These are phyloP conservation scores for Mycena rosella DNA, from an alignment of 768 basidiomycete genomes.

Conservation along the genomic window DNA sequence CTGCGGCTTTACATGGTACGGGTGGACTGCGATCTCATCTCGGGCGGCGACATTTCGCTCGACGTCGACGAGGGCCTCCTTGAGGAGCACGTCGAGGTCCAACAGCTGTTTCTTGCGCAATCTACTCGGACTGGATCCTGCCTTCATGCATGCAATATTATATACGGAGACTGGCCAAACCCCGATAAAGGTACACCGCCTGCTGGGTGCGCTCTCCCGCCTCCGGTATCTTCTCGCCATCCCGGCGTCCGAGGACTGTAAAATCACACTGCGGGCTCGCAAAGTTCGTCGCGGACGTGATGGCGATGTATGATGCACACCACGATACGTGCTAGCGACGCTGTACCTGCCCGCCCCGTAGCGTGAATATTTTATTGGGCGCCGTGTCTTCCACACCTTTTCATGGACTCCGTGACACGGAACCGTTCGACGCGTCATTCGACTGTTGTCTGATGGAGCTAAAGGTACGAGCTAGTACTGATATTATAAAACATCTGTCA, in stretches of 20 bases:
- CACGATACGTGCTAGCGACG: background rate
- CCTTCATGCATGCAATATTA: constrained; percentile 11
- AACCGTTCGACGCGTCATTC: too few species aligned
- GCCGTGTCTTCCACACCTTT: too few species aligned
- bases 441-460: too few species aligned
- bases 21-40: constrained; percentile 20
- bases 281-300: constrained; percentile 10
- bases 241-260: background rate
- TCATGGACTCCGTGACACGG: background rate
- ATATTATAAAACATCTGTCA: too few species aligned
- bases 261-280: background rate
- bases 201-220: constrained; percentile 6
- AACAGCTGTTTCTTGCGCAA: constrained; percentile 18
- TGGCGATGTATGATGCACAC: constrained; percentile 8
- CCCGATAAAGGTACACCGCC: constrained; percentile 1
- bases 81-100: background rate
- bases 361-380: background rate
- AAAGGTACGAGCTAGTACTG: too few species aligned
- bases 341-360: background rate
- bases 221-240: constrained; percentile 1
- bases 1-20: too few species aligned
- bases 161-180: constrained; percentile 24
- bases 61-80: constrained; percentile 12
- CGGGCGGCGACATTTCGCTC: constrained; percentile 14
- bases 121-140: constrained; percentile 17